phyloP scores from a whole-genome alignment of 768 basidiomycete species.

The Pleurotus eryngii region DNA sequence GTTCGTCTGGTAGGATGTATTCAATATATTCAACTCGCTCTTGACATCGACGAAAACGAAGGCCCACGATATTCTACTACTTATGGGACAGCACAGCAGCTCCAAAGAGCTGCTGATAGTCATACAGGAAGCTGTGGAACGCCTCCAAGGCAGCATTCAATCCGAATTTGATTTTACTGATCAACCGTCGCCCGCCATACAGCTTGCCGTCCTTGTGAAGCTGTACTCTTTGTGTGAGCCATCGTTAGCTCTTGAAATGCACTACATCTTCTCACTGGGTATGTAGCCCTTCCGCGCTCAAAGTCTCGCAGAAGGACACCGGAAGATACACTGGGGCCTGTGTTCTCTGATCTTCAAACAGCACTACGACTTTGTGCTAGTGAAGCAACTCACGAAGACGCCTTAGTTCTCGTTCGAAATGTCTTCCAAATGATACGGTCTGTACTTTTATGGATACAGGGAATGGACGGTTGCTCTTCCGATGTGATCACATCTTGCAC shows the following conservation, averaged over 20 bases:
- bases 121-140: constrained; percentile 43
- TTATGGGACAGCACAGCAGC: constrained; percentile 37
- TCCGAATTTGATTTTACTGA: constrained; percentile 13
- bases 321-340: constrained; percentile 37
- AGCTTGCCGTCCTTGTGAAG: constrained; percentile 33
- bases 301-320: constrained; percentile 39
- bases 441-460: constrained; percentile 27
- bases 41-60: constrained; percentile 33
- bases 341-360: constrained; percentile 34
- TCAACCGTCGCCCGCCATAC: constrained; percentile 23
- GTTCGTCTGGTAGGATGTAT: constrained; percentile 34
- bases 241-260: no score
- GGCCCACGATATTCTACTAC: constrained; percentile 34
- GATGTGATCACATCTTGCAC: constrained; percentile 25
- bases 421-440: constrained; percentile 25
- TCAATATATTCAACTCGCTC: constrained; percentile 39
- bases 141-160: constrained; percentile 21
- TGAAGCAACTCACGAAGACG: constrained; percentile 25
- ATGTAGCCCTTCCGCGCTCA: constrained; percentile 42
- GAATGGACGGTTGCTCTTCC: constrained; percentile 10
- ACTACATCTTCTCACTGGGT: no score
- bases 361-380: constrained; percentile 24
- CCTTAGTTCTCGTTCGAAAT: constrained; percentile 26
- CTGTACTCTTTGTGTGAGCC: constrained; percentile 38
- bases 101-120: constrained; percentile 47